phyloP scores from a whole-genome alignment of 2,329 filamentous ascomycete species.

The Stylonectria norvegica region DNA sequence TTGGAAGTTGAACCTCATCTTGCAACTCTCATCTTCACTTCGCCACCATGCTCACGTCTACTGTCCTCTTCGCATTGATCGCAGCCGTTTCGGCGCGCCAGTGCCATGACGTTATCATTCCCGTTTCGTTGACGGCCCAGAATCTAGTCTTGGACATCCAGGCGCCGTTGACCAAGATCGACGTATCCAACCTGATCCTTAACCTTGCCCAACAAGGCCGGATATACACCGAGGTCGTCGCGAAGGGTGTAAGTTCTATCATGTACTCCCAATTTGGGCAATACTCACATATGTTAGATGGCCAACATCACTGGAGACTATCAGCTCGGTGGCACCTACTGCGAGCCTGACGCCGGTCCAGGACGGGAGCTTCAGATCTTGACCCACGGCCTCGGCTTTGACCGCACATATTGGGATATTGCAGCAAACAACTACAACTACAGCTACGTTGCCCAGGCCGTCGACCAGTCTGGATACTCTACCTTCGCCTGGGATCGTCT shows the following conservation, averaged over 20 bases:
- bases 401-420: slow-evolving; percentile 58
- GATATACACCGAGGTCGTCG: slow-evolving; percentile 45
- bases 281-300: slow-evolving; percentile 36
- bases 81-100: slow-evolving; percentile 32
- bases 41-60: slow-evolving; percentile 19
- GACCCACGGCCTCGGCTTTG: slow-evolving; percentile 42
- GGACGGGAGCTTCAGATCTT: slow-evolving; percentile 37
- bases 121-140: slow-evolving; percentile 51
- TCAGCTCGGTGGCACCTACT: slow-evolving; percentile 59
- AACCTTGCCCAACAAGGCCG: slow-evolving; percentile 46
- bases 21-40: slow-evolving; percentile 1
- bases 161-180: slow-evolving; percentile 50
- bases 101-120: slow-evolving; percentile 52
- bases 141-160: slow-evolving; percentile 52
- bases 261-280: neutral
- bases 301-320: slow-evolving; percentile 51
- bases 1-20: slow-evolving; percentile 3
- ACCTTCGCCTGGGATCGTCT: slow-evolving; percentile 61
- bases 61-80: slow-evolving; percentile 24
- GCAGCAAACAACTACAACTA: slow-evolving; percentile 57
- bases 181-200: slow-evolving; percentile 55
- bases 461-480: slow-evolving; percentile 53
- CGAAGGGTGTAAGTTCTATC: slow-evolving; percentile 39
- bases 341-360: slow-evolving; percentile 48
- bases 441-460: slow-evolving; percentile 56